Evolutionary conservation across 139 green algal species (phyloP).

Genomic region (Micractinium sp.): DNA sequence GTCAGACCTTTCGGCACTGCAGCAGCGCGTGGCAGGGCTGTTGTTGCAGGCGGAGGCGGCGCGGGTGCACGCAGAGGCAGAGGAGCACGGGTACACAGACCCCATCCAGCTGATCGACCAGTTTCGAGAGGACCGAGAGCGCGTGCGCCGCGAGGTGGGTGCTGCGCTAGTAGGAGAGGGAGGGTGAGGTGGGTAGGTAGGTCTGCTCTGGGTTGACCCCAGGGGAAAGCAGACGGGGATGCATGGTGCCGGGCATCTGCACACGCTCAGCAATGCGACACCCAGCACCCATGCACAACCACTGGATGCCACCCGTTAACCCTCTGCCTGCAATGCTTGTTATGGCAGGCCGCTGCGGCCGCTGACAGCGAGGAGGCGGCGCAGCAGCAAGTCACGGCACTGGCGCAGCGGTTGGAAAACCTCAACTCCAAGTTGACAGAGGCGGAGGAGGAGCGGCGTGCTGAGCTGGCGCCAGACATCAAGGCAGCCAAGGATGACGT

Average conservation of each 20-base stretch:
- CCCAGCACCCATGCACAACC: neutral
- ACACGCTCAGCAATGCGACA: too few species aligned
- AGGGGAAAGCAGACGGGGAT: too few species aligned
- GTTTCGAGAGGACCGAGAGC: constrained; percentile 1
- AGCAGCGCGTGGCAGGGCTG: constrained; percentile 18
- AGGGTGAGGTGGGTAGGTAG: neutral
- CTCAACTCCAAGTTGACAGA: constrained; percentile 11
- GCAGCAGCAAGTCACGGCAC: neutral
- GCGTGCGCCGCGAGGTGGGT: neutral
- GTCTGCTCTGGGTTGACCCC: neutral
- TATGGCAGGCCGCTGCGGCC: neutral
- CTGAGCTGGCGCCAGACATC: constrained; percentile 43
- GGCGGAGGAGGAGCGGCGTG: constrained; percentile 18
- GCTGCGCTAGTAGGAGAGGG: neutral
- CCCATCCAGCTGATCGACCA: constrained; percentile 23
- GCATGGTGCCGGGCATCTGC: neutral
- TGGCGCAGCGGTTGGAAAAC: neutral
- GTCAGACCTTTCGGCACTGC: neutral
- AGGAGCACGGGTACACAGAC: neutral
- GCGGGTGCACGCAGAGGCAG: neutral
- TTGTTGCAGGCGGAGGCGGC: neutral
- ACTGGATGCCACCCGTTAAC: too few species aligned
- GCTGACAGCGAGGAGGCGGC: constrained; percentile 16
- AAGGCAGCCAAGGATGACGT: constrained; percentile 28
- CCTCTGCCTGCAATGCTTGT: too few species aligned